These are phyloP conservation scores for Mucor sp. DNA, from an alignment of 371 early-diverging fungal genomes.

Conservation along the genomic window DNA sequence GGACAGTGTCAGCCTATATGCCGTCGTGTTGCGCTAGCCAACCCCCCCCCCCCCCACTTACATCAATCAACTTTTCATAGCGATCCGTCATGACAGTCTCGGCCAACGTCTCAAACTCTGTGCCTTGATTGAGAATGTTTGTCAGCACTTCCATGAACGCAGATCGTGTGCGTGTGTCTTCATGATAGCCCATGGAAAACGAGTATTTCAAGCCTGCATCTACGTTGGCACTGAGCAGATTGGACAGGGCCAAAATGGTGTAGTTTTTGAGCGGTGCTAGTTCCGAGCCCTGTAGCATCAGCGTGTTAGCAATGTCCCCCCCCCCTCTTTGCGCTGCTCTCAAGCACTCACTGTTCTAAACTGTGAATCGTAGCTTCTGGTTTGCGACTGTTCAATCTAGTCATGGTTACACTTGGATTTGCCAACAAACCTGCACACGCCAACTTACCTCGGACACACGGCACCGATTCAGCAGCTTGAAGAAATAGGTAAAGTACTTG, in stretches of 20 bases:
- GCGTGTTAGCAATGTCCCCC: too few relatives aligned
- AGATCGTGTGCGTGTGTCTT: constrained; percentile 78
- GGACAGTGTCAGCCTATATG: neutral
- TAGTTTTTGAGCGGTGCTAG: constrained; percentile 71
- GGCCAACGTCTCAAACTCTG: constrained; percentile 78
- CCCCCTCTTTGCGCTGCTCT: too few relatives aligned
- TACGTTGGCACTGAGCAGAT: constrained; percentile 85
- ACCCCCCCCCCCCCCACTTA: constrained; percentile 30
- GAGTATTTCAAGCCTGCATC: constrained; percentile 87
- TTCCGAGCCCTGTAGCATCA: constrained; percentile 48
- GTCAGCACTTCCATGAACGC: constrained; percentile 90
- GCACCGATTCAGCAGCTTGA: constrained; percentile 81
- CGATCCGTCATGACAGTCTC: constrained; percentile 70
- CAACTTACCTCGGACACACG: constrained; percentile 55
- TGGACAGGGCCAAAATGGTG: constrained; percentile 82
- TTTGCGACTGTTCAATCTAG: constrained; percentile 21
- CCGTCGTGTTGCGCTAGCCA: neutral
- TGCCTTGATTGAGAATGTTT: constrained; percentile 80
- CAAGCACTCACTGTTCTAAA: constrained; percentile 13
- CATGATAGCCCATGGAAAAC: constrained; percentile 86
- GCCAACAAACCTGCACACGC: too few relatives aligned
- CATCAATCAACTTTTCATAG: constrained; percentile 71
- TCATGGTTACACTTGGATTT: neutral
- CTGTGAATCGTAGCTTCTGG: constrained; percentile 7
- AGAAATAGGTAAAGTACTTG: constrained; percentile 82